Base-by-base conservation (phyloP, 2,329 filamentous ascomycete species). In the Diplocarpon rosae region DNA sequence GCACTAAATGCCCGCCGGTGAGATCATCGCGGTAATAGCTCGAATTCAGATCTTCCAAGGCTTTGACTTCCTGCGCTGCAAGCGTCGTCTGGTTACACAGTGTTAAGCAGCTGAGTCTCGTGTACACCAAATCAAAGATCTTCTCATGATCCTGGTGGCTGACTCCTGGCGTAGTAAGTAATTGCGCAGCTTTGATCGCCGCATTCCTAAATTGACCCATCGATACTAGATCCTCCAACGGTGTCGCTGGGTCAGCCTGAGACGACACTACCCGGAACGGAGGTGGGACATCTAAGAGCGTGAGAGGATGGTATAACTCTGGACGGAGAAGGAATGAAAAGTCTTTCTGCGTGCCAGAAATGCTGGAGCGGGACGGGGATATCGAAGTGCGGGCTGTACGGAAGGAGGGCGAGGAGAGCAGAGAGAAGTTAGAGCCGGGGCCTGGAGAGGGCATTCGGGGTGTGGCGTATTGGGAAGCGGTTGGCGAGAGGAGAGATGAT, bases 241-340 rank as follows among this genome's bases (percentile, higher is more conserved):
- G 69, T 1, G 83, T 77, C 24, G 76, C 72, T 0, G 77, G 66
- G 1, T 70, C 62, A 1, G 85, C 80, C 52, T 80, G 76, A 49
- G 80, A 71, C 15, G 77, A 63, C 0, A 85, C 75, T 51, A 76
- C 75, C 49, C 85, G 78, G 62, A 95, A 90, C 2, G 86, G 66
- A 0, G 68, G 58, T 0, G 78, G 76, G 11, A 80, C 64, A 50
- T 72, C 70, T 36, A 78, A 71, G 13, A 73, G 74, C 1, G 83
- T 80, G 17, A 95, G 70, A 1, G 83, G 78, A 60, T 95, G 89
- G 67, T 90, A 95, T 45, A 89, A 82, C 52, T 86, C 78, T 2
- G 85, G 80, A 15, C 81, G 77, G 10, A 92, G 75, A 37, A 95
- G 78, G 62, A 83, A 90, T 14, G 80, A 78, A 54, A 95, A 84